Conservation (phyloP, 2,329 filamentous ascomycete genomes). For the Penicillium palitans region DNA sequence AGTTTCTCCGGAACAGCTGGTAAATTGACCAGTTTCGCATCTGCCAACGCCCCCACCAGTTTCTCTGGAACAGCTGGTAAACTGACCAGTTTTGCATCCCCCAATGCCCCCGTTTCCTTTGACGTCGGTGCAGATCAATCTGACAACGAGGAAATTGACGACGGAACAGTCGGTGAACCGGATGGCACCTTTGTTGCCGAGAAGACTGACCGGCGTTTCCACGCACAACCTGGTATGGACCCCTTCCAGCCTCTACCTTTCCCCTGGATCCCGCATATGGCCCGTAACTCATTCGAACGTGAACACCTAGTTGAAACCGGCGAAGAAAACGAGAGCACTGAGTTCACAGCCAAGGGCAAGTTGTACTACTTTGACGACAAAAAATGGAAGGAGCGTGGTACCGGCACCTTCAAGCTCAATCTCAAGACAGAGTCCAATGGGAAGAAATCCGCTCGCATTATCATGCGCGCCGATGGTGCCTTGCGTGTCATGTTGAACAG, state of each 20-base stretch:
- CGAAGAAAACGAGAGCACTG: conserved; percentile 76
- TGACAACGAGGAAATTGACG: conserved; percentile 47
- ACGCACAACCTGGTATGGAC: conserved; percentile 64
- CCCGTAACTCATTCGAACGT: conserved; percentile 27
- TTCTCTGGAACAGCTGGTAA: conserved; percentile 44
- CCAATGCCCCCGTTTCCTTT: conserved; percentile 50
- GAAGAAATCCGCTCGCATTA: conserved; percentile 66
- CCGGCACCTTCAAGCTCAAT: conserved; percentile 83
- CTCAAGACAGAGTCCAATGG: conserved; percentile 57
- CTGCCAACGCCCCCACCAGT: conserved; percentile 51
- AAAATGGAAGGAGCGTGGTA: conserved; percentile 87
- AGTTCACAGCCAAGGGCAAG: conserved; percentile 76
- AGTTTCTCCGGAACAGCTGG: conserved; percentile 37
- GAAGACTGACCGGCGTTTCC: conserved; percentile 52
- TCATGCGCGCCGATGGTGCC: conserved; percentile 90
- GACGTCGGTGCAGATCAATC: conserved; percentile 69
- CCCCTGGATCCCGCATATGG: neutral
- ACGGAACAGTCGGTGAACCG: conserved; percentile 53
- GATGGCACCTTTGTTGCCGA: conserved; percentile 47
- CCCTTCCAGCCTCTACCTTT: neutral
- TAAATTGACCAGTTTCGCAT: conserved; percentile 68
- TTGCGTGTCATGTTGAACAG: conserved; percentile 86
- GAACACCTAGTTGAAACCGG: conserved; percentile 71
- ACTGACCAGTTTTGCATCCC: conserved; percentile 70
- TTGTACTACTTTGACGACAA: conserved; percentile 75